Percentiles rank a stretch among this genome's conserved stretches.
These are phyloP conservation scores for Globisporangium spiculum DNA, from an alignment of 352 stramenopile genomes.

Conservation along the genomic window DNA sequence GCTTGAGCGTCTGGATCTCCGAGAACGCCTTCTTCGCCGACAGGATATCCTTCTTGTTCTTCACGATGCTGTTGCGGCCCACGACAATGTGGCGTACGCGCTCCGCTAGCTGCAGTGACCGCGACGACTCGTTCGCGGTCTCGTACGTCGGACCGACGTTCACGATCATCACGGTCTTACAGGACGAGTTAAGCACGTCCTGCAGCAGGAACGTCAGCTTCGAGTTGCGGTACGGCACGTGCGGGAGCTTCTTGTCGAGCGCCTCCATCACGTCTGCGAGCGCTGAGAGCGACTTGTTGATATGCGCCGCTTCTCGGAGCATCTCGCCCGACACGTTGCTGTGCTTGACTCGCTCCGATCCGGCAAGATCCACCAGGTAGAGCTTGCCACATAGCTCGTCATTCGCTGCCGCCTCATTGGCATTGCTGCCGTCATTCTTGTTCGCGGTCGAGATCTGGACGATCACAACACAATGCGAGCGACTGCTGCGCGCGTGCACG, in stretches of 20 bases:
- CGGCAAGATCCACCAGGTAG: slow-evolving; percentile 92
- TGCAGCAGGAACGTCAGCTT: slow-evolving; percentile 98
- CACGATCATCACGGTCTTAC: slow-evolving; percentile 95
- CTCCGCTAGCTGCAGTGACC: slow-evolving; percentile 86
- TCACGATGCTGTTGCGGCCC: slow-evolving; percentile 73
- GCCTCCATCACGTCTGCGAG: slow-evolving; percentile 93
- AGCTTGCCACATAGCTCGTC: slow-evolving; percentile 82
- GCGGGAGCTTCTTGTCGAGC: slow-evolving; percentile 86
- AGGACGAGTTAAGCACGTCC: slow-evolving; percentile 88
- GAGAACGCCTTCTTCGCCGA: slow-evolving; percentile 92
- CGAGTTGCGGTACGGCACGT: slow-evolving; percentile 97
- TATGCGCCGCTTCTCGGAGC: slow-evolving; percentile 75
- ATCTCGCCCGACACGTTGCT: slow-evolving; percentile 86
- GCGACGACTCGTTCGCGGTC: slow-evolving; percentile 81
- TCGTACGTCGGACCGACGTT: slow-evolving; percentile 85
- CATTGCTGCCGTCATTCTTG: slow-evolving; percentile 19
- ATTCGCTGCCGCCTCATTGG: slow-evolving; percentile 30
- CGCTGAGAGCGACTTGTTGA: slow-evolving; percentile 89
- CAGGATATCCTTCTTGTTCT: slow-evolving; percentile 85
- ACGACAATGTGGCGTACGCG: slow-evolving; percentile 80
- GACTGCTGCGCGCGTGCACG: slow-evolving; percentile 88
- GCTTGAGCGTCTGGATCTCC: slow-evolving; percentile 93
- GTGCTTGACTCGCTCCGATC: slow-evolving; percentile 91
- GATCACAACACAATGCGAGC: slow-evolving; percentile 92
- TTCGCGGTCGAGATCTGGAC: slow-evolving; percentile 80